phyloP scores from a whole-genome alignment of 2,329 filamentous ascomycete genomes.

The Dactylellina parvicollis region DNA sequence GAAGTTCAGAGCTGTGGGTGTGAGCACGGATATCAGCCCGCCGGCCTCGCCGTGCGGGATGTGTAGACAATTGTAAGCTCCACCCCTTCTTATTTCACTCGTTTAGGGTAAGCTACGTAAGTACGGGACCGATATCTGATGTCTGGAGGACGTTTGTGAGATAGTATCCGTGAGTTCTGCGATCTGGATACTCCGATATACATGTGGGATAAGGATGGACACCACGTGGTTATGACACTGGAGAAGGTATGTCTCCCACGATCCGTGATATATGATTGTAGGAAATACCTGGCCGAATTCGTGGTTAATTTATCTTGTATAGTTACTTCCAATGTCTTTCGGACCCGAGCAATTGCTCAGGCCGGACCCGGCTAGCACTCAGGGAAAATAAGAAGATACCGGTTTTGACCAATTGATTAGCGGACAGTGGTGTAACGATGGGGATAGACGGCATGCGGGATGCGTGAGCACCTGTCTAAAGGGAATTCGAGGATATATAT shows the following conservation, averaged over 20 bases:
- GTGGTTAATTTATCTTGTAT: slow-evolving; percentile 3
- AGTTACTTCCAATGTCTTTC: slow-evolving; percentile 76
- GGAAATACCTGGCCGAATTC: slow-evolving; percentile 47
- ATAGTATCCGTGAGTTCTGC: slow-evolving; percentile 80
- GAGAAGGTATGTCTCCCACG: slow-evolving; percentile 68
- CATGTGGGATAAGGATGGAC: slow-evolving; percentile 88
- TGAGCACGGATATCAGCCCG: slow-evolving; percentile 72
- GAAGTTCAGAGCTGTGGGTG: slow-evolving; percentile 80
- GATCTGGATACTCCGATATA: slow-evolving; percentile 77
- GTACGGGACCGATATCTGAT: too few relatives aligned
- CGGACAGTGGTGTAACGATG: too few relatives aligned
- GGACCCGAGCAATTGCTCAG: slow-evolving; percentile 69
- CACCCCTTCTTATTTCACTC: background rate
- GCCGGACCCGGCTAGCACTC: slow-evolving; percentile 60
- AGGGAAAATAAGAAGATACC: background rate
- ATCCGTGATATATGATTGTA: slow-evolving; percentile 4
- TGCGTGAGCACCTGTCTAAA: background rate
- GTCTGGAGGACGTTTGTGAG: background rate
- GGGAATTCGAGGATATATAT: background rate
- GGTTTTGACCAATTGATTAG: background rate
- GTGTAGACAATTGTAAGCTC: slow-evolving; percentile 86
- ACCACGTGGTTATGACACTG: slow-evolving; percentile 75
- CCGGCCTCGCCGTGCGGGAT: slow-evolving; percentile 82
- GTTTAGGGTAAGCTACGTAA: background rate
- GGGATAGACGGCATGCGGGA: too few relatives aligned